Evolutionary conservation across 1,284 basidiomycete genomes (phyloP).

Genomic region (Uromyces viciae-fabae): DNA sequence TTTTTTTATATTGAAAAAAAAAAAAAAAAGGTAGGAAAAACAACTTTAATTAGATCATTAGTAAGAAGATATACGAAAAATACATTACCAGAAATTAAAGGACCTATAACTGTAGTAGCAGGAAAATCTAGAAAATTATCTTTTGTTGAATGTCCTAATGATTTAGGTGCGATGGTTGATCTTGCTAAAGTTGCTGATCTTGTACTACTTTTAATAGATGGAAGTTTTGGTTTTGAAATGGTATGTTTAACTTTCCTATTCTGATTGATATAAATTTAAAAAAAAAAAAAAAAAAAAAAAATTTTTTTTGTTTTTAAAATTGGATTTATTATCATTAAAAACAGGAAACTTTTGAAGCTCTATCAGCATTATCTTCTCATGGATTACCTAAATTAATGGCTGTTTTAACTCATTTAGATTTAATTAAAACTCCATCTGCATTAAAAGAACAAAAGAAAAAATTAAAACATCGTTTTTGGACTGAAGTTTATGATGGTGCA

Average conservation of each 20-base stretch:
- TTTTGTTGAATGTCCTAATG: slow-evolving; percentile 95
- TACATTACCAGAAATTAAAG: slow-evolving; percentile 80
- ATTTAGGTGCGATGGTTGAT: slow-evolving; percentile 97
- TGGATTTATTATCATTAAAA: background rate
- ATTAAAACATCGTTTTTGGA: slow-evolving; percentile 99
- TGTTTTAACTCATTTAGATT: slow-evolving; percentile 89
- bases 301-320: background rate
- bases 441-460: slow-evolving; percentile 88
- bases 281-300: background rate
- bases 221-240: slow-evolving; percentile 98
- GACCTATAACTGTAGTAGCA: slow-evolving; percentile 90
- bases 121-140: slow-evolving; percentile 87
- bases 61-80: slow-evolving; percentile 92
- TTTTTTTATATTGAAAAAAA: background rate
- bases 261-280: background rate
- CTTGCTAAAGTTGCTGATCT: slow-evolving; percentile 93
- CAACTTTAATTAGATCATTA: slow-evolving; percentile 85
- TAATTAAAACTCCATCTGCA: slow-evolving; percentile 86
- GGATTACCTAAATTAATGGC: slow-evolving; percentile 99
- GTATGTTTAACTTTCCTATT: slow-evolving; percentile 58
- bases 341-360: slow-evolving; percentile 97
- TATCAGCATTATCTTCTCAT: slow-evolving; percentile 93
- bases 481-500: slow-evolving; percentile 96
- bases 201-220: slow-evolving; percentile 95
- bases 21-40: slow-evolving; percentile 75